A percentile compares a stretch with the other conserved stretches of the same genome.
Conservation (phyloP, 371 early-diverging fungal species). For the Syncephalis fuscata region DNA sequence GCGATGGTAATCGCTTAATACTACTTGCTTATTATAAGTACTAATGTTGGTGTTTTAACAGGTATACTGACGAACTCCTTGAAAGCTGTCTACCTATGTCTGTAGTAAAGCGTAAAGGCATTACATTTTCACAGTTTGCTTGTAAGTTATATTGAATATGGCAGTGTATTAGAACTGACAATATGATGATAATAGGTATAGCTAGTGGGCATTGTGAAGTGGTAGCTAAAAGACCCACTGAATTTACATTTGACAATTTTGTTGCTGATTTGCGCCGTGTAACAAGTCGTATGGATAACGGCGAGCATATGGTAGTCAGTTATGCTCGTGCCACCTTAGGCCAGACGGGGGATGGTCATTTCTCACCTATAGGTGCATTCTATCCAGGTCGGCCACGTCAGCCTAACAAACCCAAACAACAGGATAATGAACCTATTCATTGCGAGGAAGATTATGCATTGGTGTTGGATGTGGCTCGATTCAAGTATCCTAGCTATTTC, state of each 20-base stretch:
- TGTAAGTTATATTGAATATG: constrained; percentile 17
- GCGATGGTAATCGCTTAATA: constrained; percentile 50
- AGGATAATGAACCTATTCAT: constrained; percentile 55
- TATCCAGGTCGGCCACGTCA: constrained; percentile 7
- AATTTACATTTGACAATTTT: constrained; percentile 56
- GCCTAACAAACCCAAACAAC: constrained; percentile 15
- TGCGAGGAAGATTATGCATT: constrained; percentile 38
- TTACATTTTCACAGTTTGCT: constrained; percentile 76
- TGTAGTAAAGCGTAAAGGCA: constrained; percentile 63
- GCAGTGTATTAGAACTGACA: not conserved
- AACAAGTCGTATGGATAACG: constrained; percentile 27
- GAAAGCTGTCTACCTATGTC: constrained; percentile 67
- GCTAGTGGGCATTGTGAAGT: constrained; percentile 75
- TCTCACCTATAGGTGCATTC: constrained; percentile 21
- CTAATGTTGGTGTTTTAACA: constrained; percentile 1
- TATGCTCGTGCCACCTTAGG: constrained; percentile 62
- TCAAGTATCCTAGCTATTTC: constrained; percentile 80
- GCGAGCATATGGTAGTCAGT: constrained; percentile 74
- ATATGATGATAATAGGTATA: constrained; percentile 10
- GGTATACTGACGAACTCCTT: constrained; percentile 66
- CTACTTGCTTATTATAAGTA: not conserved
- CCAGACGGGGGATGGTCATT: constrained; percentile 68
- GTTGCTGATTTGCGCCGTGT: constrained; percentile 46
- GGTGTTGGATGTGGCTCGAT: constrained; percentile 67
- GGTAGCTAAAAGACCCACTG: constrained; percentile 43